Evolutionary conservation across 2,329 filamentous ascomycete species (phyloP), one percentile per base, ranked within the genome.

Genomic region (Penicillium sp.): DNA sequence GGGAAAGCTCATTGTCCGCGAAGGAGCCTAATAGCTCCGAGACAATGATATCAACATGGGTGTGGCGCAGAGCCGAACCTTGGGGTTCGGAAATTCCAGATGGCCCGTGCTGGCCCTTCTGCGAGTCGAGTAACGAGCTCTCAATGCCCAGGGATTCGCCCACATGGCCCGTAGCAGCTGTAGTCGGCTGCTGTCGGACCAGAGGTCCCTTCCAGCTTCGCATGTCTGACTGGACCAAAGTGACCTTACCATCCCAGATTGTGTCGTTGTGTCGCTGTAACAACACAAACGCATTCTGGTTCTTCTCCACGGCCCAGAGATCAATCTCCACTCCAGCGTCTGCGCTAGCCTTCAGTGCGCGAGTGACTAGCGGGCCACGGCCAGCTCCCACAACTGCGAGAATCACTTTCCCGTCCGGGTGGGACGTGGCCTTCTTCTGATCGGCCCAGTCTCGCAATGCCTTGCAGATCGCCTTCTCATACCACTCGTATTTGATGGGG

Each of bases 401-500:
- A 27, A 97, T 87, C 3, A 97, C 87, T 4, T 84, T 83, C 19
- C 87, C 88, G 47, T 85, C 82, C 10, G 83, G 81, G 13, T 88
- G 88, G 5, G 88, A 91, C 0, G 87, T 90, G 0, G 91, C 87
- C 70, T 91, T 92, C 33, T 84, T 80, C 57, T 90, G 81, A 38
- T 81, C 77, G 57, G 82, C 82, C 88, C 94, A 95, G 68, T 97
- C 92, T 13, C 78, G 81, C 60, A 99, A 80, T 0, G 94, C 93
- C 62, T 90, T 85, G 4, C 85, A 84, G 55, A 95, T 88, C 15
- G 94, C 94, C 45, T 83, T 81, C 73, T 97, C 92, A 71, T 99
- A 99, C 82, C 93, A 95, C 62, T 92, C 87, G 72, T 99, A 99
- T 76, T 99, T 99, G 76, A 99, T 90, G 0, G 94, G 94, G 63